Percentiles rank a stretch among this genome's conserved stretches.
Conservation (phyloP, 2,329 filamentous ascomycete species). For the Colletotrichum lini region DNA sequence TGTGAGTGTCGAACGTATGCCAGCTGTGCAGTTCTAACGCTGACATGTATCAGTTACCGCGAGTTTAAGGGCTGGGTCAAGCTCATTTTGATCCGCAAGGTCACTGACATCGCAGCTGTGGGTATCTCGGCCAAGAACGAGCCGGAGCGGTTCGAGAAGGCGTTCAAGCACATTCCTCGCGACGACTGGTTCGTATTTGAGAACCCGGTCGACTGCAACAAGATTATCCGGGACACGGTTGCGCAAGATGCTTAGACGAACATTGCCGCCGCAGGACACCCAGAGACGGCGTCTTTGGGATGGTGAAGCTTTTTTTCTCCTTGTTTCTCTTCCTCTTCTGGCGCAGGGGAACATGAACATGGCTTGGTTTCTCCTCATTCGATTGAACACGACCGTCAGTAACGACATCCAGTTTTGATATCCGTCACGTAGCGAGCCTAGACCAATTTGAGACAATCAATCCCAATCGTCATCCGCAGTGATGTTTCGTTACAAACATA, state of each 20-base stretch:
- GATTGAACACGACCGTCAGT: slow-evolving; percentile 8
- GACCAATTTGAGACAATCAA: not conserved
- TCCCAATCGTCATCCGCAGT: no score
- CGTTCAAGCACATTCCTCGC: slow-evolving; percentile 82
- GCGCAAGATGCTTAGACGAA: slow-evolving; percentile 15
- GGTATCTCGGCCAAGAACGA: slow-evolving; percentile 83
- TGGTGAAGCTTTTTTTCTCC: not conserved
- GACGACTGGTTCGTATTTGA: slow-evolving; percentile 87
- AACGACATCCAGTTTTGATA: not conserved
- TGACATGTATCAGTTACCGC: slow-evolving; percentile 62
- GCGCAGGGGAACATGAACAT: not conserved
- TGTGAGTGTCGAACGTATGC: slow-evolving; percentile 63
- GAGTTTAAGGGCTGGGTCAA: slow-evolving; percentile 82
- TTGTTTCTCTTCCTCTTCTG: no score
- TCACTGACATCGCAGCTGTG: slow-evolving; percentile 78
- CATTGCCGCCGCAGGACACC: not conserved
- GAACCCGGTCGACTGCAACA: slow-evolving; percentile 76
- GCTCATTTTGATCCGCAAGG: slow-evolving; percentile 88
- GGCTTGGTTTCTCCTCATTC: not conserved
- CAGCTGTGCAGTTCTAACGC: not conserved
- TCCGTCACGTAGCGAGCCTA: slow-evolving; percentile 26
- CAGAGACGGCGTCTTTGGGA: not conserved
- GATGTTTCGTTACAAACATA: not conserved
- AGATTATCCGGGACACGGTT: slow-evolving; percentile 53
- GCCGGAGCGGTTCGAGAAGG: slow-evolving; percentile 82